A percentile compares a stretch with the other conserved stretches of the same genome.
Evolutionary conservation across 2,329 filamentous ascomycete genomes (phyloP).

Genomic region (Diaporthe batatas): DNA sequence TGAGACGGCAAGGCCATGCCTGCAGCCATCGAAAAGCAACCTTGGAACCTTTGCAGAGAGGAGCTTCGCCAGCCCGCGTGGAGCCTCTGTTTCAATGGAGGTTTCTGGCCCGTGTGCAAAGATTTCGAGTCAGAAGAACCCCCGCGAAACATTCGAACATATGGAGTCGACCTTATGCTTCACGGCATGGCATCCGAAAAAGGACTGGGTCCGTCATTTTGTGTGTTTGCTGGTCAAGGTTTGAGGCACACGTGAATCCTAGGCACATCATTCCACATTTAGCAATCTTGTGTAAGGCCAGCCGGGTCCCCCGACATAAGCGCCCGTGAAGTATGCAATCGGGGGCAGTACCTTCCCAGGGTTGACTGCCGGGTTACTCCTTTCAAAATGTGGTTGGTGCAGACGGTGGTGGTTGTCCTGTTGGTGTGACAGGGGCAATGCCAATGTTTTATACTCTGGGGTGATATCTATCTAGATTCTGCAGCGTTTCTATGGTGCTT

Average conservation of each 20-base stretch:
- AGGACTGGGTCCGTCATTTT: slow-evolving; percentile 5
- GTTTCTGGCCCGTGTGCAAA: slow-evolving; percentile 13
- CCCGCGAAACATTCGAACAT: slow-evolving; percentile 20
- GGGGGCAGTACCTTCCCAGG: background rate
- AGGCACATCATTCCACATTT: slow-evolving; percentile 1
- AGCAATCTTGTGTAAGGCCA: background rate
- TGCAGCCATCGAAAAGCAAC: background rate
- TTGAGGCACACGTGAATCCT: background rate
- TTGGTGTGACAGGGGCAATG: slow-evolving; percentile 31
- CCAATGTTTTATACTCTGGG: slow-evolving; percentile 31
- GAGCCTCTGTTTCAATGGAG: background rate
- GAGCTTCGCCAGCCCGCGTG: slow-evolving; percentile 1
- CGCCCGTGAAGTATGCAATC: background rate
- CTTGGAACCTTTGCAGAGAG: background rate
- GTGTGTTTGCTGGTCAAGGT: slow-evolving; percentile 3
- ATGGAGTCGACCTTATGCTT: background rate
- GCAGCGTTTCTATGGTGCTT: slow-evolving; percentile 24
- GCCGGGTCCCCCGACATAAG: slow-evolving; percentile 10
- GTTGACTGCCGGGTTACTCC: slow-evolving; percentile 1
- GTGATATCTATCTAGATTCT: slow-evolving; percentile 20
- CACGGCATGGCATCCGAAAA: slow-evolving; percentile 21
- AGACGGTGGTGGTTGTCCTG: background rate
- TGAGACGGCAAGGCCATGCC: slow-evolving; percentile 33
- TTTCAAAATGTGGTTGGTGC: background rate
- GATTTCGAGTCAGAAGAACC: background rate